Conservation (phyloP, 2,329 filamentous ascomycete species). For the Moelleriella libera region DNA sequence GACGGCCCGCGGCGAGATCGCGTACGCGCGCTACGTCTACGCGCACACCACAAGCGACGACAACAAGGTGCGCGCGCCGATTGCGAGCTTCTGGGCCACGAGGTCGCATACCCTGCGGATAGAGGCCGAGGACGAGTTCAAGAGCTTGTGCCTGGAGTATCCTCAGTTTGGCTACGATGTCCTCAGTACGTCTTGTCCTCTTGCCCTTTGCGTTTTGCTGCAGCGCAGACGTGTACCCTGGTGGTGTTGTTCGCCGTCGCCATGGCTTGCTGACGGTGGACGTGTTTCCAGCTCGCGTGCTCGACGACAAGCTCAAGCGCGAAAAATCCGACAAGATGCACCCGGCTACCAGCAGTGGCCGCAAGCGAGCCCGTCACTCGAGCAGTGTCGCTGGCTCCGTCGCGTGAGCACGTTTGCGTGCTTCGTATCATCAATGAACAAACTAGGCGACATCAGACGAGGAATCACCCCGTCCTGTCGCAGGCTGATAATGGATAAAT, state of each 20-base stretch:
- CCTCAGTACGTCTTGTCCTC: conserved; percentile 44
- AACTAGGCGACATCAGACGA: too few species aligned
- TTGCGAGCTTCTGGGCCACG: conserved; percentile 84
- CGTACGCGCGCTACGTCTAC: conserved; percentile 85
- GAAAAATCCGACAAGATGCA: conserved; percentile 47
- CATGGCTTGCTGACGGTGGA: conserved; percentile 1
- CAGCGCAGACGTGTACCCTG: too few species aligned
- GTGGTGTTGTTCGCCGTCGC: too few species aligned
- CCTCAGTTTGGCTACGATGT: conserved; percentile 92
- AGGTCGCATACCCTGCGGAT: conserved; percentile 67
- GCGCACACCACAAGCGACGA: conserved; percentile 58
- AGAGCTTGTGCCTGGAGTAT: conserved; percentile 70
- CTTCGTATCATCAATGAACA: too few species aligned
- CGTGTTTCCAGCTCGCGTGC: conserved; percentile 37
- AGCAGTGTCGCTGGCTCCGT: conserved; percentile 11
- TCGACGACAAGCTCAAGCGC: conserved; percentile 53
- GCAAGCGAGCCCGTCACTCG: conserved; percentile 44
- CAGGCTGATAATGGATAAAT: too few species aligned
- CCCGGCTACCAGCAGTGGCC: conserved; percentile 30
- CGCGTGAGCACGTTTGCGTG: background rate
- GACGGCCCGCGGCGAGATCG: conserved; percentile 79
- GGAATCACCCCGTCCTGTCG: too few species aligned
- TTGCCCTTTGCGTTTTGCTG: background rate
- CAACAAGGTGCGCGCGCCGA: conserved; percentile 59
- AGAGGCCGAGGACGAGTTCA: conserved; percentile 79